Base-by-base conservation (phyloP, 2,329 filamentous ascomycete genomes). In the Aulographum hederae region DNA sequence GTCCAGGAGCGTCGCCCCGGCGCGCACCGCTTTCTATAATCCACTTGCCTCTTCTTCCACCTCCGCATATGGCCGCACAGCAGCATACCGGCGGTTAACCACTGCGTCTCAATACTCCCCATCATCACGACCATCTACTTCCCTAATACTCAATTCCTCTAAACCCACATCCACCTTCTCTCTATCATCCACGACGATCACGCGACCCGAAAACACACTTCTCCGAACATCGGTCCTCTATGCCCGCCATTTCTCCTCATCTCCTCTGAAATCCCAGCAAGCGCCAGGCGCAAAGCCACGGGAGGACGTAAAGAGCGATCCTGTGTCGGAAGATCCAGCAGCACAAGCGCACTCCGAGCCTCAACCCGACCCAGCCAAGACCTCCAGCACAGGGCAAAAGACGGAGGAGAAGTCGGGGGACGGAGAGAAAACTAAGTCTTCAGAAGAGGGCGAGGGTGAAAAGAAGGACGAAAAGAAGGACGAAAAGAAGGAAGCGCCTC, bases 401-500 rank as follows among this genome's bases (percentile, higher is more conserved):
- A 48, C 27, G 32, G 46, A 50, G 39, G 49, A 52, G 18, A 20
- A 34, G 26, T 5, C 16, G 13, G 20, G 15, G 13, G 18, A 18
- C 15, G 17, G 17, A n/a, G 8, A 15, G 14, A 15, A 20, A 6
- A 16, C 6, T 48, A 60, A 47, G 34, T 45, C 46, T 31, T n/a
- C 11, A 21, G 50, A 56, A 35, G 47, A 57, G 28, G 57, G 66
- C 31, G 58, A 65, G 35, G 38, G 35, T 8, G 35, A 70, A 45
- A 60, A 71, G 39, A 55, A 67, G 37, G 58, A 69, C 8, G 28
- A 48, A 45, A 28, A 41, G 45, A 41, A 52, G 40, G 34, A 48
- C 48, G 65, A 75, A 50, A 66, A 73, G 49, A 70, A 80, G 44
- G 71, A 82, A 38, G 58, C 62, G 23, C 55, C 70, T 18, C 76